A percentile compares a stretch with the other conserved stretches of the same genome.
phyloP scores from a whole-genome alignment of 331 rosid genomes.

The Prunus yedoensis region DNA sequence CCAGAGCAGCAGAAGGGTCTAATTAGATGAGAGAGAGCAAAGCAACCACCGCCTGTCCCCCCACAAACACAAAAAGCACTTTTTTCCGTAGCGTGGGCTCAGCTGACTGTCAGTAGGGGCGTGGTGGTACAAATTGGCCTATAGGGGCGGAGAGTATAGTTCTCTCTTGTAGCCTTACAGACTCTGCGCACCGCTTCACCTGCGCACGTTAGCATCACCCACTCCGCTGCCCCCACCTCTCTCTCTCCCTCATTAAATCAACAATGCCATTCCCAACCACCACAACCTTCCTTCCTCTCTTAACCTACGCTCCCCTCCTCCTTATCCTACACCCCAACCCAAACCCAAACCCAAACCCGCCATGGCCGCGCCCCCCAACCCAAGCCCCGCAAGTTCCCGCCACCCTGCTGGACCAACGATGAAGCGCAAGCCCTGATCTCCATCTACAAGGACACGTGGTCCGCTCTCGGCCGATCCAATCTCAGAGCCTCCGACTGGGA shows the following conservation, averaged over 20 bases:
- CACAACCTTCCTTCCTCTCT: background rate
- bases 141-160: too few relatives aligned
- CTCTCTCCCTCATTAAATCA: background rate
- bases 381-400: constrained; percentile 31
- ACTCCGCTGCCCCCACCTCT: background rate
- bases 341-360: background rate
- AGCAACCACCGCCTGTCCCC: background rate
- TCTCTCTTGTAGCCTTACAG: background rate
- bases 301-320: constrained; percentile 2
- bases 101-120: too few relatives aligned
- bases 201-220: constrained; percentile 19
- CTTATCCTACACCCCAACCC: constrained; percentile 5
- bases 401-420: constrained; percentile 67
- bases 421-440: constrained; percentile 60
- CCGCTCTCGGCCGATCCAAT: constrained; percentile 62
- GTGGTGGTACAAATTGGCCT: too few relatives aligned
- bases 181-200: background rate
- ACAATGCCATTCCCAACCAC: background rate
- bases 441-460: constrained; percentile 58
- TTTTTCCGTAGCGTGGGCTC: too few relatives aligned
- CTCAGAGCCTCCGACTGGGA: constrained; percentile 76
- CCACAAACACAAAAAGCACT: background rate
- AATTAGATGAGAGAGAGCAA: too few relatives aligned
- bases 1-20: too few relatives aligned
- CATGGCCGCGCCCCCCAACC: constrained; percentile 31